Conservation (phyloP, 148 eudicot species). For the Camellia sinensis region DNA sequence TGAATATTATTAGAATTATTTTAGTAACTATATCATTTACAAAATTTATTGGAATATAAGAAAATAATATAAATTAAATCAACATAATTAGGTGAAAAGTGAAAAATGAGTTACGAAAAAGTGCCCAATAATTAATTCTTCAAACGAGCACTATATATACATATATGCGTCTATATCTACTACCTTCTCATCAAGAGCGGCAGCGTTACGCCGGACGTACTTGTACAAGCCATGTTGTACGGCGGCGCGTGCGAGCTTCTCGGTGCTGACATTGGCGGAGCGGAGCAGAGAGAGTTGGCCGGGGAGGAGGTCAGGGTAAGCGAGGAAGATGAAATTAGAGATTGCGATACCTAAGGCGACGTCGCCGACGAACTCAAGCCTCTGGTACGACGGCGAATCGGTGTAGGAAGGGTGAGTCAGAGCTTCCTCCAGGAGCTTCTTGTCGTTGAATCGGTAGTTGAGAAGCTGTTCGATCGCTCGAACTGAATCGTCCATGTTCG, state of each 20-base stretch:
- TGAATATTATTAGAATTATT: no score
- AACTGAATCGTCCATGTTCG: constrained; percentile 23
- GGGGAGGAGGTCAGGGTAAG: constrained; percentile 53
- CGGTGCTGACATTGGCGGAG: constrained; percentile 71
- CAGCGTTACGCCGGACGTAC: constrained; percentile 54
- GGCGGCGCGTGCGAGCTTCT: constrained; percentile 76
- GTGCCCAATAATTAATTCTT: no score
- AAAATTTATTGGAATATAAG: no score
- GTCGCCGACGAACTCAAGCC: constrained; percentile 88
- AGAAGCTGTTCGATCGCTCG: constrained; percentile 49
- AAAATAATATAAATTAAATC: no score
- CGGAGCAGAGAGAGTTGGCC: constrained; percentile 61
- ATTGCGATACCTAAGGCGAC: constrained; percentile 62
- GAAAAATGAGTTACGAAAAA: no score
- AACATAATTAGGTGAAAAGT: no score
- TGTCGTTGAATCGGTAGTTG: constrained; percentile 46
- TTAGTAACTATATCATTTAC: no score
- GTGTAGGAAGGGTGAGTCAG: constrained; percentile 66
- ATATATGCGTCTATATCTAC: constrained; percentile 8
- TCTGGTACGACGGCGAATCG: constrained; percentile 52
- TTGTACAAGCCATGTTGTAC: constrained; percentile 45
- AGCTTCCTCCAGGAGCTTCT: constrained; percentile 30
- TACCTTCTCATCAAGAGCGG: constrained; percentile 54
- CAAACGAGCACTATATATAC: neutral
- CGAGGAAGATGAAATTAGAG: constrained; percentile 38